phyloP scores from a whole-genome alignment of 2,329 filamentous ascomycete species.

The Neopestalotiopsis rosae region DNA sequence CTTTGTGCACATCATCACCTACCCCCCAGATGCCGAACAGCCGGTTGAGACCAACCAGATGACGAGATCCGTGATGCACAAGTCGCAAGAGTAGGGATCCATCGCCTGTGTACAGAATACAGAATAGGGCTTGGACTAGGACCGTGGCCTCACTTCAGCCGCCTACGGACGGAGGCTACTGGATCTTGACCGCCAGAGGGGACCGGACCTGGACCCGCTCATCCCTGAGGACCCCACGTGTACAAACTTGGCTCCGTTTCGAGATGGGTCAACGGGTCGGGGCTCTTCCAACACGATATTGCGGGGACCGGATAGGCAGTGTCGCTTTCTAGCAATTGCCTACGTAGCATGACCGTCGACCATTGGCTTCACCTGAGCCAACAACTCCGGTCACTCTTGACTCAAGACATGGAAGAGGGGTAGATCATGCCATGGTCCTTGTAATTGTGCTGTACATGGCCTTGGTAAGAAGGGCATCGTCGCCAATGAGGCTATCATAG shows the following conservation, averaged over 20 bases:
- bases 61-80: not conserved
- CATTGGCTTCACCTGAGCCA: slow-evolving; percentile 1
- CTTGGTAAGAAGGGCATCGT: not conserved
- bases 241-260: slow-evolving; percentile 1
- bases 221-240: slow-evolving; percentile 4
- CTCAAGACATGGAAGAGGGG: slow-evolving; percentile 4
- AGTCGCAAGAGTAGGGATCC: not conserved
- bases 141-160: slow-evolving; percentile 1
- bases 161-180: not conserved
- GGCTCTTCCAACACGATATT: not conserved
- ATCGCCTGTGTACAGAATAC: not conserved
- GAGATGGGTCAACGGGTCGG: slow-evolving; percentile 1
- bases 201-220: slow-evolving; percentile 3
- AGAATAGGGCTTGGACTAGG: not conserved
- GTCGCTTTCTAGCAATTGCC: not conserved
- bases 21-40: slow-evolving; percentile 6
- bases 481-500: not conserved
- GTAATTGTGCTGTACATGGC: not conserved
- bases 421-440: not conserved
- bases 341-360: not conserved
- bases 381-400: not conserved
- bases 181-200: slow-evolving; percentile 7
- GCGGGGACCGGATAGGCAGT: slow-evolving; percentile 1
- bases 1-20: not conserved
- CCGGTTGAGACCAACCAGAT: slow-evolving; percentile 3